Conservation (phyloP, 768 basidiomycete species). For the Auriscalpium vulgare region DNA sequence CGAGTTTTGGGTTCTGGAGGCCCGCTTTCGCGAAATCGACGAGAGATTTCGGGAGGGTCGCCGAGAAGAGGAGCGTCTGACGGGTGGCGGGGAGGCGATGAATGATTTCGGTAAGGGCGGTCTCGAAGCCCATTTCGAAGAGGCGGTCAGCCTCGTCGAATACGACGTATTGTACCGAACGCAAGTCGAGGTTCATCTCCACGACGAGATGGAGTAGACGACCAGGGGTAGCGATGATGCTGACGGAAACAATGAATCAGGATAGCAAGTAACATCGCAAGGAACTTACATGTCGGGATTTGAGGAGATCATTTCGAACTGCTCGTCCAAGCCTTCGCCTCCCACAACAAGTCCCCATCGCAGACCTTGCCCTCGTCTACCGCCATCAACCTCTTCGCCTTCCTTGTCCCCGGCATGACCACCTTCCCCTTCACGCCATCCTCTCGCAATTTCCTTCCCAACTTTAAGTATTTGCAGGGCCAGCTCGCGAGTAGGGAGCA, state of each 20-base stretch:
- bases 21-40: slow-evolving; percentile 99
- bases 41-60: slow-evolving; percentile 90
- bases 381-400: slow-evolving; percentile 37
- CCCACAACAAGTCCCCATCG: slow-evolving; percentile 95
- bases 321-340: slow-evolving; percentile 91
- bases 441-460: slow-evolving; percentile 87
- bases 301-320: slow-evolving; percentile 90
- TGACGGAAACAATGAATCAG: slow-evolving; percentile 23
- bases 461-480: slow-evolving; percentile 91
- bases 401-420: slow-evolving; percentile 71
- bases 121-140: slow-evolving; percentile 97
- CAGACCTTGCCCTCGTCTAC: slow-evolving; percentile 51
- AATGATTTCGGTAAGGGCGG: slow-evolving; percentile 85
- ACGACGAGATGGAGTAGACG: slow-evolving; percentile 93
- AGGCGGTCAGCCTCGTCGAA: slow-evolving; percentile 98
- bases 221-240: slow-evolving; percentile 96
- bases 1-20: slow-evolving; percentile 84
- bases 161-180: slow-evolving; percentile 81
- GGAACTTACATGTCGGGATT: slow-evolving; percentile 88
- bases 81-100: slow-evolving; percentile 78
- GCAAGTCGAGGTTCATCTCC: slow-evolving; percentile 92
- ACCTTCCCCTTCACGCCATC: slow-evolving; percentile 55
- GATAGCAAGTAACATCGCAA: not conserved
- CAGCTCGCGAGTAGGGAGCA: slow-evolving; percentile 89
- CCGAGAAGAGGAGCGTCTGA: slow-evolving; percentile 93